Evolutionary conservation across 2,329 filamentous ascomycete genomes (phyloP), one percentile per base, ranked within the genome.

Genomic region (Ascochyta koolunga): DNA sequence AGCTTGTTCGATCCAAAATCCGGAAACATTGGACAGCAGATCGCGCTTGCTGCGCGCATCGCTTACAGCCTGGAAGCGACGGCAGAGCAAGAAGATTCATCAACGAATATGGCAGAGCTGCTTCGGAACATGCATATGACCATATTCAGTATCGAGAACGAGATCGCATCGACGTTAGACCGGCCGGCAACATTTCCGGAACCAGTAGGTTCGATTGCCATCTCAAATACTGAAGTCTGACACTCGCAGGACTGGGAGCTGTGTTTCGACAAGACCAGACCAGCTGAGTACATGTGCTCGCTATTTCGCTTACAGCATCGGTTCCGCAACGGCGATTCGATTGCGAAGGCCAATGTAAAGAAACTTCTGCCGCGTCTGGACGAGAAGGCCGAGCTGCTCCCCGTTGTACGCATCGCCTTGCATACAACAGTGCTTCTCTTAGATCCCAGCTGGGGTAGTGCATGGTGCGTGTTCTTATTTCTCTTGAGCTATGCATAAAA

Each of bases 131-230:
- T 74, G 68, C 69, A 73, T 19, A 67, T 66, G 55, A 68, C 71
- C 19, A 72, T 75, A 13, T 74, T 71, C 44, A 66, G 66, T 39
- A 59, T 74, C 2, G 72, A 74, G 31, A 74, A 74, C 39, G 69
- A 73, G 39, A 59, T 73, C 32, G 70, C 71, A 1, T 70, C 71
- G 4, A 68, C 69, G 4, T 55, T 74, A 2, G 72, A 74, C 37
- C 56, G 72, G 27, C 71, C 71, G 22, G 69, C 70, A 25, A 63
- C 67, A 11, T 74, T 73, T 31, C 72, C 70, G 18, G 72, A 75
- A 47, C 72, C 72, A 22, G 70, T 70, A 60, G 36, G 58, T 48
- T 5, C 37, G 18, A 24, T 10, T 10, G 10, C 13, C 22, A n/a
- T 0, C 15, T 15, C 15, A 3, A 29, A 0, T 10, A 6, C 10